Evolutionary conservation across 495 filamentous ascomycete species (phyloP).

Genomic region (Penicillium alfredii): DNA sequence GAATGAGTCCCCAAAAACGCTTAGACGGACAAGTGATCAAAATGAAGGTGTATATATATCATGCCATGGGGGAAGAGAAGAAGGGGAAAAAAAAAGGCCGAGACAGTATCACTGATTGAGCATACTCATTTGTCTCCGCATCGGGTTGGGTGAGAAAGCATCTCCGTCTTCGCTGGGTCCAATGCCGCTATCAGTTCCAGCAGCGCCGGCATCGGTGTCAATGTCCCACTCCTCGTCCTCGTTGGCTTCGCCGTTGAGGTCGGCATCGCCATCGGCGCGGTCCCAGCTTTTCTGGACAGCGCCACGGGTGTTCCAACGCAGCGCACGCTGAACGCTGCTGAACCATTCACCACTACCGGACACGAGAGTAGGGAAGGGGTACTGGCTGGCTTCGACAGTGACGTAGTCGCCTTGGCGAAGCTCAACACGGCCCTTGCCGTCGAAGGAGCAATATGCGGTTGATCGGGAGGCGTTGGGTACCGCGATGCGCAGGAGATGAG

Average conservation of each 20-base stretch:
- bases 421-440: conserved; percentile 92
- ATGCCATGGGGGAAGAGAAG: no score
- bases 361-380: conserved; percentile 92
- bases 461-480: conserved; percentile 79
- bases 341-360: conserved; percentile 81
- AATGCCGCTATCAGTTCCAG: conserved; percentile 44
- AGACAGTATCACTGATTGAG: conserved; percentile 34
- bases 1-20: no score
- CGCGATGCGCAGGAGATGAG: conserved; percentile 78
- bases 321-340: conserved; percentile 79
- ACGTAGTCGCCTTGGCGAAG: conserved; percentile 88
- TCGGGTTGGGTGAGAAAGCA: conserved; percentile 53
- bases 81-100: conserved; percentile 1
- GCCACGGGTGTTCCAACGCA: conserved; percentile 88
- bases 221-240: conserved; percentile 62
- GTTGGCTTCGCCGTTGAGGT: conserved; percentile 25
- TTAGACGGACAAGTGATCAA: conserved; percentile 1
- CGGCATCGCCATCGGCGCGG: conserved; percentile 29
- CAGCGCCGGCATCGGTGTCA: conserved; percentile 65
- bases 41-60: conserved; percentile 7
- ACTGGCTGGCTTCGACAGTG: conserved; percentile 87
- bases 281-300: conserved; percentile 80
- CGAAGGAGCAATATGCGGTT: conserved; percentile 91
- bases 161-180: conserved; percentile 59
- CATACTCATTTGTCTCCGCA: conserved; percentile 64